phyloP scores from a whole-genome alignment of 257 asterid species.

The Eucommia ulmoides region DNA sequence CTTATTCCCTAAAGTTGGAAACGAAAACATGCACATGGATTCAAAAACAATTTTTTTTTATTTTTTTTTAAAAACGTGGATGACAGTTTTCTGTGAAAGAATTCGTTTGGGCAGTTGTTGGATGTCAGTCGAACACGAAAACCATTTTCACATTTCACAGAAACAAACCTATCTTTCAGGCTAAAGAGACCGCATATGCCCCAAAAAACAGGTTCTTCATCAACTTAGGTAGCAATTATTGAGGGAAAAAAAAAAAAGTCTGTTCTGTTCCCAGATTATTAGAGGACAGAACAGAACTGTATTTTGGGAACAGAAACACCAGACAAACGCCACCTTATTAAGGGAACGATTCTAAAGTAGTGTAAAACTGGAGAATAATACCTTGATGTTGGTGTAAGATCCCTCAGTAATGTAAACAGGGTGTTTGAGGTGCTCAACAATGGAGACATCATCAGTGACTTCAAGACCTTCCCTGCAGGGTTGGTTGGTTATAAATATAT shows the following conservation, averaged over 20 bases:
- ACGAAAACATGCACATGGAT: too few relatives aligned
- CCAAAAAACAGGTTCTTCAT: neutral
- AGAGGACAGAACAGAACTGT: too few relatives aligned
- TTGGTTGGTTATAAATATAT: too few relatives aligned
- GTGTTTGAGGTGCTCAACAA: conserved; percentile 87
- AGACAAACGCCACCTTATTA: too few relatives aligned
- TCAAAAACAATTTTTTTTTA: too few relatives aligned
- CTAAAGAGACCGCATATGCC: conserved; percentile 1
- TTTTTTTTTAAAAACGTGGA: too few relatives aligned
- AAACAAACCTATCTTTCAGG: neutral
- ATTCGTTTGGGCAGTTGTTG: too few relatives aligned
- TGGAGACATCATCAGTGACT: conserved; percentile 97
- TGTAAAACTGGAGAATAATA: too few relatives aligned
- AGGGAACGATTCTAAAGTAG: too few relatives aligned
- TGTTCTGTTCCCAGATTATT: conserved; percentile 6
- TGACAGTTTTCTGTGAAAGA: too few relatives aligned
- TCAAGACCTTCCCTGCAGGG: conserved; percentile 91
- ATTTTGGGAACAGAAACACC: too few relatives aligned
- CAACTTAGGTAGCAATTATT: neutral
- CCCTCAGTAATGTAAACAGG: conserved; percentile 94
- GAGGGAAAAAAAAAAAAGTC: neutral
- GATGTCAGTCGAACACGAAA: neutral
- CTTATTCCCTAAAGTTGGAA: too few relatives aligned
- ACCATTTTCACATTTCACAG: neutral
- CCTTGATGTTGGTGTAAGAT: conserved; percentile 98